These are phyloP conservation scores for Acacia confusa DNA, from an alignment of 306 rosid species.

Conservation along the genomic window DNA sequence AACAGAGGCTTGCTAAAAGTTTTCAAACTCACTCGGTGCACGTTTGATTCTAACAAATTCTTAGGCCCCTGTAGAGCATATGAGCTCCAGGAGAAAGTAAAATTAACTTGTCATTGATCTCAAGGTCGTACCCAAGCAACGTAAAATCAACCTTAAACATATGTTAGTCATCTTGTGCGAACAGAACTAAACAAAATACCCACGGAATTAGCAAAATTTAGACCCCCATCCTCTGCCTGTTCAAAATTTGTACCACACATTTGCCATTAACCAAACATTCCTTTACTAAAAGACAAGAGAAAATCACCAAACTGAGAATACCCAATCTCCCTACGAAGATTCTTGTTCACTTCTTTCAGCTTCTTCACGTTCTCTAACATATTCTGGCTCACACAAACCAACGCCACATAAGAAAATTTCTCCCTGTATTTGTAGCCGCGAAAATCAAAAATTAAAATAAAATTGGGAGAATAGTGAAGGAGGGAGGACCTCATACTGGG, in stretches of 20 bases:
- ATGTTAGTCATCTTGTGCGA: neutral
- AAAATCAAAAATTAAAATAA: too few relatives aligned
- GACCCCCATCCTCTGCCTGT: constrained; percentile 82
- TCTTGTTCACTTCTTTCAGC: constrained; percentile 62
- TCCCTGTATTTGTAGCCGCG: too few relatives aligned
- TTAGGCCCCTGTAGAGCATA: neutral
- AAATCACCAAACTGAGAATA: constrained; percentile 15
- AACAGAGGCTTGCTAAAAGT: neutral
- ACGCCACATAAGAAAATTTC: neutral
- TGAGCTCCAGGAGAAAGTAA: neutral
- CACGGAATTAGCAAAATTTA: too few relatives aligned
- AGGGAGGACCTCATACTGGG: constrained; percentile 67
- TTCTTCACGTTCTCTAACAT: constrained; percentile 73
- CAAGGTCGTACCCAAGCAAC: neutral
- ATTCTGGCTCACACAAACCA: constrained; percentile 36
- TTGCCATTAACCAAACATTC: neutral
- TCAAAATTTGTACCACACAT: neutral
- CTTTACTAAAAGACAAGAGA: neutral
- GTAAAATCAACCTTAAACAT: neutral
- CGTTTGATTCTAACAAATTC: neutral
- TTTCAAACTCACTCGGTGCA: neutral
- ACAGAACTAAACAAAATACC: neutral
- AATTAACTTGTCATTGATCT: neutral
- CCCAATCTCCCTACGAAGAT: constrained; percentile 78
- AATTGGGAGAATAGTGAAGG: neutral